These are phyloP conservation scores for Vaccinium corymbosum DNA, from an alignment of 148 eudicot species.

Conservation along the genomic window DNA sequence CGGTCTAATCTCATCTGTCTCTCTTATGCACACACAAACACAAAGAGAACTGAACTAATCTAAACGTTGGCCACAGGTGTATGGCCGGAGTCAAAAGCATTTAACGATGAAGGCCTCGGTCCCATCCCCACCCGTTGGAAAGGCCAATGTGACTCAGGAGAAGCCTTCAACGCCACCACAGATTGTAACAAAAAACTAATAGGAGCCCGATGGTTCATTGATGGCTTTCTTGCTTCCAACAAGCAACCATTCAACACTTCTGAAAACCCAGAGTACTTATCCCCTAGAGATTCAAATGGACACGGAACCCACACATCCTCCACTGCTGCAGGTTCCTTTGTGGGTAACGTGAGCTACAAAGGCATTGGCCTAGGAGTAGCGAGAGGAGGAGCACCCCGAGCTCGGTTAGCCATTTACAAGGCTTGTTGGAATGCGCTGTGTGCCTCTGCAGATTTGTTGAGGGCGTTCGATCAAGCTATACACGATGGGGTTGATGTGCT, in stretches of 20 bases:
- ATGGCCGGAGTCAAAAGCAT: not conserved
- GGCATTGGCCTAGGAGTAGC: not conserved
- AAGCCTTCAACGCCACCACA: not conserved
- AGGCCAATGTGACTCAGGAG: not conserved
- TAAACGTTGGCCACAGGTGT: not conserved
- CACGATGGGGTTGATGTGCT: not conserved
- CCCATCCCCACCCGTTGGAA: not conserved
- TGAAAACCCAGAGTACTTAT: not conserved
- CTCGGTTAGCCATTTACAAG: not conserved
- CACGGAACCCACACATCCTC: not conserved
- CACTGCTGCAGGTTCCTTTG: not conserved
- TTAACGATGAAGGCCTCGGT: not conserved
- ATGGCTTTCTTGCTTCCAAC: conserved; percentile 1
- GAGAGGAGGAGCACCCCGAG: not conserved
- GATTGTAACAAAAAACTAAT: not conserved
- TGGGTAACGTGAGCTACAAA: not conserved
- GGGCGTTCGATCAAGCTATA: not conserved
- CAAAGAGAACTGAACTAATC: not conserved
- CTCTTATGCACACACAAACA: not conserved
- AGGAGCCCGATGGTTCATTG: not conserved
- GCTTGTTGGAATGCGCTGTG: not conserved
- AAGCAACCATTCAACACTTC: not conserved
- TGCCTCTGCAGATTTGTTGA: not conserved
- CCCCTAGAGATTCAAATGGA: not conserved
- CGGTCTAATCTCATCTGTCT: not conserved